Base-by-base conservation (phyloP, 306 rosid species). In the Ceratonia siliqua region DNA sequence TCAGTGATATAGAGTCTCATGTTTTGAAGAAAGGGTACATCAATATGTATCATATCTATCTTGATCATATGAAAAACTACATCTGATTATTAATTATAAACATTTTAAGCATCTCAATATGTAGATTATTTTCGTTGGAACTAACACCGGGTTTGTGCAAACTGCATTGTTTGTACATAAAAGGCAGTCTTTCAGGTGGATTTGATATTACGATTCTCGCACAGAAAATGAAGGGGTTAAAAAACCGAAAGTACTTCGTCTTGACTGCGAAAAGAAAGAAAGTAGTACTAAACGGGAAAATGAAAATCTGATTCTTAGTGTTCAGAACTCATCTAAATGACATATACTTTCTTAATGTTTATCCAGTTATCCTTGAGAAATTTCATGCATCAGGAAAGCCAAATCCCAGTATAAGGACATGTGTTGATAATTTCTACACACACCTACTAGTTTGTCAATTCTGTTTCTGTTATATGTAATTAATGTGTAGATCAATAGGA, bases 361-460 rank as follows among this genome's bases (percentile, higher is more conserved):
- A 38, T 5, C 11, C 4, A 4, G 35, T 30, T 30, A 30, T 30
- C 42, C 9, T 38, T 5, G 8, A 4, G 8, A 36, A 36, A 27
- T 20, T 39, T 21, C 21, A 14, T 52, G 22, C 27, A 78, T 6
- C 17, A 33, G 42, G 27, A 38, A 43, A 41, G 9, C 25, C 55
- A 56, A 72, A 46, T 25, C 20, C 48, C 49, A 2, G 3, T 6
- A 30, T 20, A 58, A 32, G 65, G 4, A 13, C 61, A 54, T 5
- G 33, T 33, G 22, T 54, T 22, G 8, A 27, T 11, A 11, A 28
- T 28, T 27, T 28, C 32, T 28, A 28, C 32, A 28, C 45, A 21
- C 6, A 69, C 62, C 66, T 11, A 42, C n/a, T 59, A 57, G 72
- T 66, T 70, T 46, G 80, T 78, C 75, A 70, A 83, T 82, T 41